Evolutionary conservation across 1,284 basidiomycete species (phyloP), one percentile per base, ranked within the genome.

Genomic region (Sporisorium graminicola): DNA sequence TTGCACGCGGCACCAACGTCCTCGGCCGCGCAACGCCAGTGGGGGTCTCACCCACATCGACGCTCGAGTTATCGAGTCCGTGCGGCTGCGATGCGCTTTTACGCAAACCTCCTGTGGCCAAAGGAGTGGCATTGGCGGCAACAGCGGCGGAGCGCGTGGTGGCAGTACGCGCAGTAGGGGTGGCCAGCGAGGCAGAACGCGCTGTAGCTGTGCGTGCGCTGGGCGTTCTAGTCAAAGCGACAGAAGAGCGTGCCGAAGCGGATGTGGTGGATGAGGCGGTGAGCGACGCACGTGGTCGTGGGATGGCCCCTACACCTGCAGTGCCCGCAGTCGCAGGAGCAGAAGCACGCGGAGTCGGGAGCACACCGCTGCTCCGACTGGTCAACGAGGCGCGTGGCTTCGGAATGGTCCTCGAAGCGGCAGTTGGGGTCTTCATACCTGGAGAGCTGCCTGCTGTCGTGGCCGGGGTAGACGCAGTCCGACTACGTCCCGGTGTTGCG

Each of bases 31-130:
- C 44, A 3, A 22, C 59, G 3, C 27, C 27, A 7, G 33, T 52
- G 20, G 69, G 58, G 0, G 59, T 65, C 26, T 54, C 59, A 18
- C 43, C 42, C 33, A 24, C 44, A 8, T 51, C 54, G 26, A 29
- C 37, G 24, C 12, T 14, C 35, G 47, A 18, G 7, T 22, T 18
- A 16, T 60, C 65, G 42, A 73, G 61, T 1, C 50, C 60, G 8
- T 74, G 62, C 31, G 71, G 61, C 49, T 74, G 71, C 16, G 71
- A 74, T 26, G 62, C 65, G 58, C 71, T 74, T 40, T 68, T 74
- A 27, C 57, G 60, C 65, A 74, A 68, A 0, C 58, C 65, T 7
- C n/a, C 22, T 13, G 16, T 35, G 8, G 37, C 37, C 16, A 40
- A 20, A 2, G 65, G 61, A 6, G 63, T 65, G 3, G 64, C 56